Evolutionary conservation across 2,329 filamentous ascomycete genomes (phyloP).

Genomic region (Teratosphaeria pseudoeucalypti): DNA sequence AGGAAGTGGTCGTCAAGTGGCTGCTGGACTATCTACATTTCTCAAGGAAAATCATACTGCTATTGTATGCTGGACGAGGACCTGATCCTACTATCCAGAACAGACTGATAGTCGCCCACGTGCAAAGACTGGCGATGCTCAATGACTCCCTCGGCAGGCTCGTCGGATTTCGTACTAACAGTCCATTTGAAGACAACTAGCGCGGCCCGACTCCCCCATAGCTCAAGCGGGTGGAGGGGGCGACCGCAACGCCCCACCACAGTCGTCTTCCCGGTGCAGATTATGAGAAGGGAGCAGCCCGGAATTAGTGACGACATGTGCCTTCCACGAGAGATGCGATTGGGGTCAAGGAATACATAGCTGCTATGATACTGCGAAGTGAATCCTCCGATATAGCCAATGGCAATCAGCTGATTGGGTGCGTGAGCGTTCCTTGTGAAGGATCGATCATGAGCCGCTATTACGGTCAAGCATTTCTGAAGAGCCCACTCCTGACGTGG

Average conservation of each 20-base stretch:
- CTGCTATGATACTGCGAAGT: too few species aligned
- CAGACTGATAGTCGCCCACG: not conserved
- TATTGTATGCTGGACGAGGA: too few species aligned
- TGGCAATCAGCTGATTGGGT: too few species aligned
- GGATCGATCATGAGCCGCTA: too few species aligned
- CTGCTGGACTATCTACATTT: too few species aligned
- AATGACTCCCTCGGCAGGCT: not conserved
- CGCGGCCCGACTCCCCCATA: not conserved
- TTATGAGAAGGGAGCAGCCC: not conserved
- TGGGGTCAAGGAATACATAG: not conserved
- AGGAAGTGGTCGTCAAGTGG: too few species aligned
- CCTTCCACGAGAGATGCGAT: not conserved
- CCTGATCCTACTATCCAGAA: not conserved
- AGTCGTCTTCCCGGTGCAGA: not conserved
- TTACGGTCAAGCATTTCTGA: too few species aligned
- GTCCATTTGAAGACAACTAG: not conserved
- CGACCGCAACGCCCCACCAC: not conserved
- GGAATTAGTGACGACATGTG: not conserved
- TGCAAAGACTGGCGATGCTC: not conserved
- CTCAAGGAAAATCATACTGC: too few species aligned
- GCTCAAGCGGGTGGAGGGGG: not conserved
- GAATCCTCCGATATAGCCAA: too few species aligned
- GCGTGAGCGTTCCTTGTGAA: too few species aligned
- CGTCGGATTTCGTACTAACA: not conserved
- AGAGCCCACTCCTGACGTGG: too few species aligned